Base-by-base conservation (phyloP, 2,329 filamentous ascomycete genomes). In the Penicillium sp. region DNA sequence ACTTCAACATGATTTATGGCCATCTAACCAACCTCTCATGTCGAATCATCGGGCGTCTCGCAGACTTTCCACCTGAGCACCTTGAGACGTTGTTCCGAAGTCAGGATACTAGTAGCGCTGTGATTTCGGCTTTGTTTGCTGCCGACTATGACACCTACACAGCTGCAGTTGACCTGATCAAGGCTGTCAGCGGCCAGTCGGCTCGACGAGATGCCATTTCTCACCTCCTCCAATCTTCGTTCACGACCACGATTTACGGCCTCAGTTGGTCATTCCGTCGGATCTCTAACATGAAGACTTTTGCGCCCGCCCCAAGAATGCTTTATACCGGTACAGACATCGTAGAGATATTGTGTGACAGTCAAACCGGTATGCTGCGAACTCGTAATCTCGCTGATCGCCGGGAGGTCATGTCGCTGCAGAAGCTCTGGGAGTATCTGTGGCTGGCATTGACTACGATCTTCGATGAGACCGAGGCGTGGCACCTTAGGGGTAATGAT, bases 391-490 rank as follows among this genome's bases (percentile, higher is more conserved):
- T 92, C 29, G 69, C 72, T 12, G 83, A 85, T 29, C 72, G 79
- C 2, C 82, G 81, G 57, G 89, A 93, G 63, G 81, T 84, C 13
- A 80, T 84, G 37, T 85, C 87, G 4, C 82, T 95, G 15, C 82
- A 89, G 69, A 84, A 83, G 37, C 91, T 95, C 78, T 99, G 95
- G 95, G 84, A 86, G 59, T 84, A 86, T 56, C 84, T 93, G 65
- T 99, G 95, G 95, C 83, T 84, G 56, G 87, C 87, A 46, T 81
- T 97, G 43, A 88, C 88, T 42, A 87, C 89, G 56, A 90, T 93
- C 17, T 97, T 97, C 69, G 81, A 86, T 42, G 86, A 88, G 59
- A 95, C 93, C 3, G 92, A 96, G 70, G 78, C 80, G 12, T 99
- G 94, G 94, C 91, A 91, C 62, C 79, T 85, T 23, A 73, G 77